Percentiles rank a stretch among this genome's conserved stretches.
phyloP scores from a whole-genome alignment of 108 stramenopile species.

The Parmales sp. region DNA sequence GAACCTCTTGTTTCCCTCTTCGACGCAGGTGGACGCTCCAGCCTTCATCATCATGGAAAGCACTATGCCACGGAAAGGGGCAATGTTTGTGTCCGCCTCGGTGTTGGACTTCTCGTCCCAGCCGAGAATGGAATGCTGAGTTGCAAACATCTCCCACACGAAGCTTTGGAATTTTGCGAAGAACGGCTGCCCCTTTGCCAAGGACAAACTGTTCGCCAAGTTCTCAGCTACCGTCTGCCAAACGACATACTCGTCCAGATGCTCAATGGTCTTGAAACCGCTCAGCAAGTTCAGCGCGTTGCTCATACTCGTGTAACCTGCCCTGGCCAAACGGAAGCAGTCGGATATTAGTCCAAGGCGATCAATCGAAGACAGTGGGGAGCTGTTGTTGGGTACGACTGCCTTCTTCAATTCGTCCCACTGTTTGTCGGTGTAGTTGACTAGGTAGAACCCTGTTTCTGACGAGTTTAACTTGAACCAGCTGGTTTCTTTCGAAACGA shows the following conservation, averaged over 20 bases:
- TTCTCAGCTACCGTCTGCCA: constrained; percentile 1
- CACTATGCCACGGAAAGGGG: background rate
- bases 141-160: background rate
- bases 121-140: background rate
- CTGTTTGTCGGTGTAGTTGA: constrained; percentile 10
- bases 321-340: constrained; percentile 7
- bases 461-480: constrained; percentile 15
- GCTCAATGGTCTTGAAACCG: background rate
- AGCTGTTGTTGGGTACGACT: background rate
- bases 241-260: constrained; percentile 11
- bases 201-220: background rate
- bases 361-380: constrained; percentile 1
- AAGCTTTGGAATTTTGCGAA: background rate
- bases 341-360: constrained; percentile 15
- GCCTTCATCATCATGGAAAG: background rate
- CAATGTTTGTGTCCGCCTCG: background rate
- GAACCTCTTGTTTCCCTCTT: background rate
- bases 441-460: constrained; percentile 14
- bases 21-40: background rate
- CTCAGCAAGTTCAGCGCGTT: constrained; percentile 8
- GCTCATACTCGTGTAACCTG: constrained; percentile 2
- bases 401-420: background rate
- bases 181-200: background rate
- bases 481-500: background rate
- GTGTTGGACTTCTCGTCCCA: constrained; percentile 10